Evolutionary conservation across 768 basidiomycete genomes (phyloP).

Genomic region (Boletellus ananiceps): DNA sequence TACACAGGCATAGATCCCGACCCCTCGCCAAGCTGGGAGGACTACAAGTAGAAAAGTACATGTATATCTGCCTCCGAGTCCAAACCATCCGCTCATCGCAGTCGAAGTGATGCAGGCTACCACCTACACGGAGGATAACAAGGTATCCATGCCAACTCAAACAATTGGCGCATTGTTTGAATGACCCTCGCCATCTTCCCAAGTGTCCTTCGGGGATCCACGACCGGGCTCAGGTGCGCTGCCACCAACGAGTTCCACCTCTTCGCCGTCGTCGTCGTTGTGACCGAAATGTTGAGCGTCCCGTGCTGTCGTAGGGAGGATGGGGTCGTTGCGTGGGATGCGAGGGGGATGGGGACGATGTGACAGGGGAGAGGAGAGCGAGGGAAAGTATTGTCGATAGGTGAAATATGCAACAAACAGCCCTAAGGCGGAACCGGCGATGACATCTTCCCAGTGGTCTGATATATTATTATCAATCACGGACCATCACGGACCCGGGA

Average conservation of each 20-base stretch:
- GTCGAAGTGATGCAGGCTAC: too few relatives aligned
- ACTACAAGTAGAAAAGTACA: too few relatives aligned
- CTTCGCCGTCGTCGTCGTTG: conserved; percentile 20
- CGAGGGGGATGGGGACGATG: conserved; percentile 75
- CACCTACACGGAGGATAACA: too few relatives aligned
- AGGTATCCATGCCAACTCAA: conserved; percentile 4
- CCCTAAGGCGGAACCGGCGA: conserved; percentile 76
- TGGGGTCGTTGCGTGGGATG: conserved; percentile 39
- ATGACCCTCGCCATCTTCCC: conserved; percentile 31
- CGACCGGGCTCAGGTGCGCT: conserved; percentile 10
- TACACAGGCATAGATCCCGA: too few relatives aligned
- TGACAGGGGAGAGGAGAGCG: conserved; percentile 55
- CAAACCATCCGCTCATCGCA: too few relatives aligned
- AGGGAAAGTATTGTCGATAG: conserved; percentile 82
- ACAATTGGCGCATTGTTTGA: conserved; percentile 18
- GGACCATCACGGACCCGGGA: conserved; percentile 4
- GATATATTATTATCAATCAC: conserved; percentile 3
- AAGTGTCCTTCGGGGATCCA: conserved; percentile 11
- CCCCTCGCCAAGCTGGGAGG: too few relatives aligned
- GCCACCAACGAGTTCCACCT: conserved; percentile 24
- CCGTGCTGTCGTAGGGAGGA: conserved; percentile 39
- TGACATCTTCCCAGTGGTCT: conserved; percentile 93
- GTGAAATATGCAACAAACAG: conserved; percentile 64
- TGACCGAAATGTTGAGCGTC: conserved; percentile 8
- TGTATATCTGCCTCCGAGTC: too few relatives aligned